These are phyloP conservation scores for Mycosphaerella sp. DNA, from an alignment of 2,329 filamentous ascomycete genomes.

Conservation along the genomic window DNA sequence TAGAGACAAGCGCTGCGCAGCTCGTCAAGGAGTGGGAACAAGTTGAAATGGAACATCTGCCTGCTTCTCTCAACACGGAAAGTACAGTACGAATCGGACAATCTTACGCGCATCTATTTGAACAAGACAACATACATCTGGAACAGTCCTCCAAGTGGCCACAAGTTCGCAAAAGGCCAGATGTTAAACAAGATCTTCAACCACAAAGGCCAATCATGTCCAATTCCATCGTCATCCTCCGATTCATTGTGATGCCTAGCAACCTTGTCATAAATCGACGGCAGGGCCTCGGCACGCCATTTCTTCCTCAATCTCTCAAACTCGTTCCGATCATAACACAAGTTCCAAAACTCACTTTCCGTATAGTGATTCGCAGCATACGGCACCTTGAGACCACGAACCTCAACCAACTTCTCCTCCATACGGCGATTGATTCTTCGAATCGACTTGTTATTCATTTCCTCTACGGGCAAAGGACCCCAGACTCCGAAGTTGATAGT, in stretches of 20 bases:
- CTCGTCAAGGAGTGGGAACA: no score
- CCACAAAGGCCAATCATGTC: background rate
- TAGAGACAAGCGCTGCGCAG: no score
- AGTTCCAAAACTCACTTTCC: conserved; percentile 61
- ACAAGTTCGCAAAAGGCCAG: background rate
- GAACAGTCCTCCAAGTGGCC: background rate
- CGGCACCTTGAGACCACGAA: conserved; percentile 76
- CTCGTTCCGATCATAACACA: conserved; percentile 50
- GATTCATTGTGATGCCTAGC: background rate
- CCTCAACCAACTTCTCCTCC: conserved; percentile 59
- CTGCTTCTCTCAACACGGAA: no score
- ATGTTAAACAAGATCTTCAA: background rate
- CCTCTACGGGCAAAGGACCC: conserved; percentile 58
- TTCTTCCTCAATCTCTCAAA: conserved; percentile 57
- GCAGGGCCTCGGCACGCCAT: conserved; percentile 56
- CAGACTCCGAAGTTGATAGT: conserved; percentile 58
- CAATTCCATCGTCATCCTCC: background rate
- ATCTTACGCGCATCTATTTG: background rate
- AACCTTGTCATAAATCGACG: conserved; percentile 43
- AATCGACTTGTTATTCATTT: conserved; percentile 46
- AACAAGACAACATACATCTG: background rate
- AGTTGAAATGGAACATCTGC: no score
- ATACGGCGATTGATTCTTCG: conserved; percentile 58
- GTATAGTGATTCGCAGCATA: conserved; percentile 80
- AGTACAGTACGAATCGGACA: no score